Percentiles rank a stretch among this genome's conserved stretches.
Conservation (phyloP, 2,329 filamentous ascomycete genomes). For the Orbilia blumenaviensis region DNA sequence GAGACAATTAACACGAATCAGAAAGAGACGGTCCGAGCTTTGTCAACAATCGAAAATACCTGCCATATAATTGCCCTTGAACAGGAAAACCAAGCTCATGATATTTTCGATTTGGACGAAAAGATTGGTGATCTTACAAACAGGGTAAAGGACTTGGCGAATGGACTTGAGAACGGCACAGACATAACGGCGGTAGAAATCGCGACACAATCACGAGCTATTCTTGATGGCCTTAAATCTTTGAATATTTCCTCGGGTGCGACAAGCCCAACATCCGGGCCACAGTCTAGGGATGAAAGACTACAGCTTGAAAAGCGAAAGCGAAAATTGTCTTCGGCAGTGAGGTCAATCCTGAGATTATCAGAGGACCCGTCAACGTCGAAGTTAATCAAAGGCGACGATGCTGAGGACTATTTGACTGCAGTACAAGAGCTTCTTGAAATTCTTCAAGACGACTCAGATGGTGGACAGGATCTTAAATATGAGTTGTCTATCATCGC, state of each 20-base stretch:
- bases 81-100: neutral
- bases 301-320: slow-evolving; percentile 22
- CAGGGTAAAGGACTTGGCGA: neutral
- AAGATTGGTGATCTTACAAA: neutral
- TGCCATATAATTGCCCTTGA: neutral
- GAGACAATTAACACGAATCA: slow-evolving; percentile 22
- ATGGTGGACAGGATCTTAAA: slow-evolving; percentile 17
- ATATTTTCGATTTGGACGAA: neutral
- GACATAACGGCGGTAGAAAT: neutral
- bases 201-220: neutral
- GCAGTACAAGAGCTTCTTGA: slow-evolving; percentile 35
- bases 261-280: neutral
- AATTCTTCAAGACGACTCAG: slow-evolving; percentile 15
- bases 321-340: slow-evolving; percentile 1
- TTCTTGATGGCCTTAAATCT: slow-evolving; percentile 7
- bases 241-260: neutral
- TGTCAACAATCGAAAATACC: slow-evolving; percentile 1
- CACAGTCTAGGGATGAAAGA: slow-evolving; percentile 7
- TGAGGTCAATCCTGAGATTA: slow-evolving; percentile 16
- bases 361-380: slow-evolving; percentile 1
- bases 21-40: neutral
- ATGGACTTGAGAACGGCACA: neutral
- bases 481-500: slow-evolving; percentile 15
- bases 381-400: slow-evolving; percentile 19
- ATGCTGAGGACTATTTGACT: slow-evolving; percentile 31